Conservation (phyloP, 2,329 filamentous ascomycete genomes). For the Colletotrichum camelliae region DNA sequence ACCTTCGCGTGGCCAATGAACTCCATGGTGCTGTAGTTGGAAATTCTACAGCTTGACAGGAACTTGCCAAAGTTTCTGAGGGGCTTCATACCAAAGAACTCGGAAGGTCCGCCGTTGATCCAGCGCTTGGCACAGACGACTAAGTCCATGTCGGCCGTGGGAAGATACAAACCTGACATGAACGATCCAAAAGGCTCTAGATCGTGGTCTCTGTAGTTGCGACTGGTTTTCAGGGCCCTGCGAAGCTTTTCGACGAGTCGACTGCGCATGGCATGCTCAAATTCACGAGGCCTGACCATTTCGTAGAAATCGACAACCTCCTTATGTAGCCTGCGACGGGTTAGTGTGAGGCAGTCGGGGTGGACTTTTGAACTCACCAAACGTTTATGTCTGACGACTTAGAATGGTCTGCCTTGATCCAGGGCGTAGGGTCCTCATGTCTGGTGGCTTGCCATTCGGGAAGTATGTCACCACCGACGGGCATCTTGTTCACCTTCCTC, state of each 20-base stretch:
- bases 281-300: slow-evolving; percentile 77
- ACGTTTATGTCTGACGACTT: slow-evolving; percentile 57
- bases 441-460: slow-evolving; percentile 55
- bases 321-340: slow-evolving; percentile 72
- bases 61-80: slow-evolving; percentile 69
- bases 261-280: slow-evolving; percentile 77
- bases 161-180: slow-evolving; percentile 76
- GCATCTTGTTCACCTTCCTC: slow-evolving; percentile 56
- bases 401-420: slow-evolving; percentile 63
- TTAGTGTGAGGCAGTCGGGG: not conserved
- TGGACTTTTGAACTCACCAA: slow-evolving; percentile 51
- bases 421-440: slow-evolving; percentile 61
- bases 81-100: slow-evolving; percentile 59
- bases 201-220: slow-evolving; percentile 63
- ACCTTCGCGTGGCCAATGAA: slow-evolving; percentile 81
- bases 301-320: slow-evolving; percentile 91
- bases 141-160: slow-evolving; percentile 90
- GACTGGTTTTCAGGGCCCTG: slow-evolving; percentile 56
- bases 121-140: slow-evolving; percentile 68
- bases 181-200: slow-evolving; percentile 91
- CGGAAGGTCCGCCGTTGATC: slow-evolving; percentile 41
- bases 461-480: slow-evolving; percentile 54
- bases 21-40: slow-evolving; percentile 63
- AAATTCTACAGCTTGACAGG: slow-evolving; percentile 61
- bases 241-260: slow-evolving; percentile 76